A percentile compares a stretch with the other conserved stretches of the same genome.
These are phyloP conservation scores for Hippophae gyantsensis DNA, from an alignment of 306 rosid genomes.

Conservation along the genomic window DNA sequence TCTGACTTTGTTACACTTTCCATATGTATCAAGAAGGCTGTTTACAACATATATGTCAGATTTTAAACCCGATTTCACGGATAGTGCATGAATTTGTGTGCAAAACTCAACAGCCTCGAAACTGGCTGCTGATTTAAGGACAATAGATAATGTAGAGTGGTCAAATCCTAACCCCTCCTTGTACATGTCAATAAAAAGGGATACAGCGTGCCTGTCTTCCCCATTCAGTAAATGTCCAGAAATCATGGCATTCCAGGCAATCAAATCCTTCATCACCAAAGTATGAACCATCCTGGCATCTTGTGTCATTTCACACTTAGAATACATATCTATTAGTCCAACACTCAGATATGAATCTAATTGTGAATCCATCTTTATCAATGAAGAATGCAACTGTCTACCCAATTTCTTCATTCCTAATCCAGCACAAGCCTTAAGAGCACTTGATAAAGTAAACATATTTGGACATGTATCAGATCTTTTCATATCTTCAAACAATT, in stretches of 20 bases:
- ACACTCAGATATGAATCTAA: conserved; percentile 55
- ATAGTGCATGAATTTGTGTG: conserved; percentile 58
- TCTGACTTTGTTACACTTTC: conserved; percentile 51
- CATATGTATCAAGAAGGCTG: conserved; percentile 78
- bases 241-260: conserved; percentile 73
- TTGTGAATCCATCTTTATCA: conserved; percentile 47
- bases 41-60: conserved; percentile 58
- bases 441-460: conserved; percentile 72
- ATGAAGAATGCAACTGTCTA: conserved; percentile 35
- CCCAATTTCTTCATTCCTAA: conserved; percentile 52
- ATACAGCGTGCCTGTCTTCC: conserved; percentile 50
- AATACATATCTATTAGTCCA: conserved; percentile 75
- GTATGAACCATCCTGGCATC: conserved; percentile 59
- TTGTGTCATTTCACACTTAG: conserved; percentile 58
- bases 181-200: conserved; percentile 41
- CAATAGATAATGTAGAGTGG: conserved; percentile 65
- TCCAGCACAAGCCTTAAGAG: conserved; percentile 68
- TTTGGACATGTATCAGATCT: conserved; percentile 42
- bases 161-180: conserved; percentile 52
- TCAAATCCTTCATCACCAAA: conserved; percentile 45
- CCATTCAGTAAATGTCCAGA: conserved; percentile 58
- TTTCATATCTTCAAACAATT: conserved; percentile 13
- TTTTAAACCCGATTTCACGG: conserved; percentile 61
- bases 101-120: conserved; percentile 43
- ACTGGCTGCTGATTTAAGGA: conserved; percentile 67